phyloP scores from a whole-genome alignment of 192 early-diverging fungal species.

The Entrophospora sp. region DNA sequence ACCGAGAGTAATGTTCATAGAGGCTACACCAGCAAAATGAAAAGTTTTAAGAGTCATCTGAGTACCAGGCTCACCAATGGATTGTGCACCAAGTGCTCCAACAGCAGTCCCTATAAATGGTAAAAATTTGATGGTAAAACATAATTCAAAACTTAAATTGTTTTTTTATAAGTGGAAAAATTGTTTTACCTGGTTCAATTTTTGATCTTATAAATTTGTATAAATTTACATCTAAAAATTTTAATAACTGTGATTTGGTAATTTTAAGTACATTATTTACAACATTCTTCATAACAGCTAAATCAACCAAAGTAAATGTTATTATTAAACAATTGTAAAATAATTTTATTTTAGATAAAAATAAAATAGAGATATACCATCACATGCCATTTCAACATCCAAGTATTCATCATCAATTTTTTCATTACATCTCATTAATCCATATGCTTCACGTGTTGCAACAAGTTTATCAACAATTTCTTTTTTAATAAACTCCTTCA shows the following conservation, averaged over 20 bases:
- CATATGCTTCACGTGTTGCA: conserved; percentile 42
- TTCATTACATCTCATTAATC: conserved; percentile 39
- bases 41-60: conserved; percentile 99
- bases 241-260: conserved; percentile 61
- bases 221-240: conserved; percentile 71
- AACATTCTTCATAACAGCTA: conserved; percentile 14
- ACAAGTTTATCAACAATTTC: conserved; percentile 50
- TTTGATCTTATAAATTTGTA: conserved; percentile 81
- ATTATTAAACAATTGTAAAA: not conserved
- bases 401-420: conserved; percentile 47
- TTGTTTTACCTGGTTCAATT: conserved; percentile 73
- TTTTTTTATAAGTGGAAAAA: not conserved
- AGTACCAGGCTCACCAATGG: conserved; percentile 97
- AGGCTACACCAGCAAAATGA: conserved; percentile 99
- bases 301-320: not conserved
- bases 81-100: conserved; percentile 94
- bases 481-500: conserved; percentile 49
- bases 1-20: conserved; percentile 98
- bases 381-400: conserved; percentile 44
- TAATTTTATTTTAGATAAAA: not conserved
- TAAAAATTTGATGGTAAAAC: too few relatives aligned
- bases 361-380: conserved; percentile 14
- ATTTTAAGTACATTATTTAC: conserved; percentile 62
- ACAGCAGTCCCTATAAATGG: conserved; percentile 58
- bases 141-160: too few relatives aligned